Conservation (phyloP, 306 rosid species). For the Dryas drummondii region DNA sequence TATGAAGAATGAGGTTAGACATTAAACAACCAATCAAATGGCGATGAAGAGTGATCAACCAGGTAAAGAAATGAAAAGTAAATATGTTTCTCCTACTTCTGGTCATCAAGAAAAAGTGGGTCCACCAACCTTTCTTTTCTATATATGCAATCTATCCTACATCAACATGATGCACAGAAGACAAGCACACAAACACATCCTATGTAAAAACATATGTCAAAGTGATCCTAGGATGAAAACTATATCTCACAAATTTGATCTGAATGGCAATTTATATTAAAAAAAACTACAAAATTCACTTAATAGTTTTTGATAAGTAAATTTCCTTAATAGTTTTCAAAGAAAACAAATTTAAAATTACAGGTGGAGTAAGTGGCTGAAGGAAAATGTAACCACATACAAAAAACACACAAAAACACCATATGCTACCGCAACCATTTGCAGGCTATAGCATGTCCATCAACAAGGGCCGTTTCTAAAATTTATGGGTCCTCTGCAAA, state of each 20-base stretch:
- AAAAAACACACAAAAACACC: background rate
- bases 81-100: too few relatives aligned
- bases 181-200: background rate
- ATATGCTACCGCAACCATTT: background rate
- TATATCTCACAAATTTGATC: background rate
- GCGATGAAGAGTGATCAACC: background rate
- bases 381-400: background rate
- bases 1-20: conserved; percentile 14
- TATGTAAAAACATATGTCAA: background rate
- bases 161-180: too few relatives aligned
- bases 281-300: background rate
- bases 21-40: conserved; percentile 18
- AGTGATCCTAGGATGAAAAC: background rate
- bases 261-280: background rate
- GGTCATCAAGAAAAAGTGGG: too few relatives aligned
- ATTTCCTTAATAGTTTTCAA: too few relatives aligned
- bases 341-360: too few relatives aligned
- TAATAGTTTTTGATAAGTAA: too few relatives aligned
- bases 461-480: background rate
- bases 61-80: background rate
- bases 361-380: background rate
- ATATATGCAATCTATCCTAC: too few relatives aligned
- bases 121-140: too few relatives aligned
- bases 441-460: background rate
- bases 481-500: background rate